These are phyloP conservation scores for Sorghum bicolor DNA, from an alignment of 176 grass and related monocot species.

Conservation along the genomic window DNA sequence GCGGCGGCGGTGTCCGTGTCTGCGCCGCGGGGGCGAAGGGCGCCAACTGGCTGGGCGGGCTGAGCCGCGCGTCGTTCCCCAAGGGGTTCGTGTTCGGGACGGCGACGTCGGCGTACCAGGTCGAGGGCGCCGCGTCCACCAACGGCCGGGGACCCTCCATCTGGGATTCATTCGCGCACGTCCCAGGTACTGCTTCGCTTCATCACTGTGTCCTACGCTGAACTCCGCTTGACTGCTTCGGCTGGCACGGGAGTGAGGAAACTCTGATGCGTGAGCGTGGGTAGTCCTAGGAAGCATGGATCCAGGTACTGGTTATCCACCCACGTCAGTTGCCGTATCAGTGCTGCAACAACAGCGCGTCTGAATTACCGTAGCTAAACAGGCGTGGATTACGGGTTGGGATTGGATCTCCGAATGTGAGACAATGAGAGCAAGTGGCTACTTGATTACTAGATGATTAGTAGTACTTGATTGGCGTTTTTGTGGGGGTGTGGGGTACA, in stretches of 20 bases:
- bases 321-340: background rate
- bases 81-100: constrained; percentile 69
- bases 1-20: background rate
- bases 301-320: background rate
- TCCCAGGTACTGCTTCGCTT: constrained; percentile 24
- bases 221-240: background rate
- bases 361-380: background rate
- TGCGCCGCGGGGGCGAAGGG: background rate
- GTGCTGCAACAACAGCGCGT: background rate
- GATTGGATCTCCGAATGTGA: background rate
- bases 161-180: constrained; percentile 65
- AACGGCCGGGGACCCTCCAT: constrained; percentile 60
- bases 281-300: background rate
- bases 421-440: background rate
- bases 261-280: background rate
- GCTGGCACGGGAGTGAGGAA: background rate
- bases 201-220: background rate
- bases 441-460: background rate
- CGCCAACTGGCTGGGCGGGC: constrained; percentile 29
- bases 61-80: constrained; percentile 46
- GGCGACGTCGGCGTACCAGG: constrained; percentile 69
- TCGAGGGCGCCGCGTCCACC: constrained; percentile 46
- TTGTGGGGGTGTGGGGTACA: background rate
- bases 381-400: background rate
- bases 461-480: background rate